A percentile compares a stretch with the other conserved stretches of the same genome.
Conservation (phyloP, 768 basidiomycete genomes). For the Dioszegia aurantiaca region DNA sequence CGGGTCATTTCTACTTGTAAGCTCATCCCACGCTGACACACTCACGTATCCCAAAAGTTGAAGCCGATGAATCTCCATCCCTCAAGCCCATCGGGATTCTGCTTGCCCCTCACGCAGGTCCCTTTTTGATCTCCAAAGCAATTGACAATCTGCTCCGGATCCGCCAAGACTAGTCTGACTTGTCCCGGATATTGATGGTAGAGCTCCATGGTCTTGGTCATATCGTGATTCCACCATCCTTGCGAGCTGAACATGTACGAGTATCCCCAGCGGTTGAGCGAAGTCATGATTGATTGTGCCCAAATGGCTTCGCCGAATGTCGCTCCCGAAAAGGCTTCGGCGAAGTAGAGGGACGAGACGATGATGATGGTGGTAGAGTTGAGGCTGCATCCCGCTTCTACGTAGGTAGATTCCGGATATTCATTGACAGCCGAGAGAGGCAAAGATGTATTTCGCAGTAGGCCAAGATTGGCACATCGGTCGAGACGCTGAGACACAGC, state of each 20-base stretch:
- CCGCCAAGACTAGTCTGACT: constrained; percentile 34
- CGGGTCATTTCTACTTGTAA: constrained; percentile 9
- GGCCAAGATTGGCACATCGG: constrained; percentile 31
- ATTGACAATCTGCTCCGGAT: constrained; percentile 37
- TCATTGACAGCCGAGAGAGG: constrained; percentile 4
- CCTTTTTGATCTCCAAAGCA: constrained; percentile 26
- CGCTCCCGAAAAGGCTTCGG: constrained; percentile 35
- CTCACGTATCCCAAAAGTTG: constrained; percentile 46
- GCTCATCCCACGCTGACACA: neutral
- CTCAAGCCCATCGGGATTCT: constrained; percentile 31
- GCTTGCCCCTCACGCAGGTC: constrained; percentile 28
- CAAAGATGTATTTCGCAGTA: constrained; percentile 33
- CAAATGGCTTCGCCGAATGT: constrained; percentile 32
- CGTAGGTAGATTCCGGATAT: constrained; percentile 25
- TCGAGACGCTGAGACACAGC: constrained; percentile 27
- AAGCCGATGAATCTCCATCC: constrained; percentile 40
- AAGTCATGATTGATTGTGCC: constrained; percentile 37
- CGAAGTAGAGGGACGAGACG: constrained; percentile 35
- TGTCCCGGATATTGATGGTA: constrained; percentile 29
- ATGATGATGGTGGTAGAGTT: constrained; percentile 44
- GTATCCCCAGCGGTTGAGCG: constrained; percentile 36
- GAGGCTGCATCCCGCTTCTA: constrained; percentile 32
- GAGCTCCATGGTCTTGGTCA: constrained; percentile 35
- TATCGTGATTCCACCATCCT: constrained; percentile 45
- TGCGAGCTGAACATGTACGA: constrained; percentile 37